phyloP scores from a whole-genome alignment of 306 rosid species.

The Astragalus membranaceus region DNA sequence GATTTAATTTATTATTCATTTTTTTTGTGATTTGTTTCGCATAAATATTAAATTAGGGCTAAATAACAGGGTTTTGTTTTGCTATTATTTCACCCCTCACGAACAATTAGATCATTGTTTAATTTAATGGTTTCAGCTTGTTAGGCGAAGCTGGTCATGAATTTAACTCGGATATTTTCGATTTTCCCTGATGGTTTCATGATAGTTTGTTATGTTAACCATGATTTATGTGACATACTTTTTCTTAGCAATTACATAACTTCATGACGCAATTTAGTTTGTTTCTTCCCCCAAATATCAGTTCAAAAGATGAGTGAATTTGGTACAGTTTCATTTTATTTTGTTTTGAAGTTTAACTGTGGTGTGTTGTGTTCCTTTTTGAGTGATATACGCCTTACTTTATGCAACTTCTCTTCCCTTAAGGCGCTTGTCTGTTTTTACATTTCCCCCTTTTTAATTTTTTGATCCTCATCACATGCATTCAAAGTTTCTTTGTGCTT shows the following conservation, averaged over 20 bases:
- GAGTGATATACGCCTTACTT: not conserved
- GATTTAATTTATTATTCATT: not conserved
- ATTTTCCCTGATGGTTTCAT: not conserved
- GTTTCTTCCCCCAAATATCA: not conserved
- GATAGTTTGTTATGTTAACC: not conserved
- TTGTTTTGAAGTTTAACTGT: not conserved
- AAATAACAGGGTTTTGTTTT: not conserved
- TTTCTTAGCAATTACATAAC: not conserved
- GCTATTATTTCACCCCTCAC: not conserved
- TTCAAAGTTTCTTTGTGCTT: not conserved
- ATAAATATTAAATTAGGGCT: not conserved
- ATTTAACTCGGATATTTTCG: not conserved
- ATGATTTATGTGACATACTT: not conserved
- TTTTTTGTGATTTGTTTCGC: not conserved
- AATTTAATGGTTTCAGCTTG: not conserved
- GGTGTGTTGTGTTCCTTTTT: not conserved
- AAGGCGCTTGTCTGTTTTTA: not conserved
- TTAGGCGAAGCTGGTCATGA: not conserved
- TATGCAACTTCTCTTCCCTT: not conserved
- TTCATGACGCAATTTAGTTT: not conserved
- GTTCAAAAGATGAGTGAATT: not conserved
- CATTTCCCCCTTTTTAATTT: not conserved
- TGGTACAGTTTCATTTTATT: not conserved
- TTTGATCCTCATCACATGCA: not conserved
- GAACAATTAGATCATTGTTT: not conserved